phyloP scores from a whole-genome alignment of 164 flowering plant genomes.

The Piper longum region DNA sequence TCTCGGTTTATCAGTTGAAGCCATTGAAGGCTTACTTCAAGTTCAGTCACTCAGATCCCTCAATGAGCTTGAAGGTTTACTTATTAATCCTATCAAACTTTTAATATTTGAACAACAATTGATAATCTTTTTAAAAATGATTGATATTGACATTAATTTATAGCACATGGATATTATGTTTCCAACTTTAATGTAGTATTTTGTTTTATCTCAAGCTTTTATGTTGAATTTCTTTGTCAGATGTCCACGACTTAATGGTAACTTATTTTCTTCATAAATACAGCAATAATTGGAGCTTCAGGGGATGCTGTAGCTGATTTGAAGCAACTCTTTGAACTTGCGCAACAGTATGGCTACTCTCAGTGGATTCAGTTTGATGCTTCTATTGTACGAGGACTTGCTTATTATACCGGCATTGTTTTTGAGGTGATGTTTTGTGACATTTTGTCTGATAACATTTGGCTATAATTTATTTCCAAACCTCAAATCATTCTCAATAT shows the following conservation, averaged over 20 bases:
- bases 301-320: conserved; percentile 69
- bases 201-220: background rate
- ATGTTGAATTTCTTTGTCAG: background rate
- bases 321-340: conserved; percentile 67
- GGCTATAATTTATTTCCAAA: too few species aligned
- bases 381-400: conserved; percentile 89
- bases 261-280: conserved; percentile 4
- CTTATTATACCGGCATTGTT: conserved; percentile 92
- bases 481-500: background rate
- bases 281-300: conserved; percentile 59
- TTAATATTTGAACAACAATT: too few species aligned
- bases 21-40: conserved; percentile 52
- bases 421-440: conserved; percentile 56
- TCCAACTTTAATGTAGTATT: too few species aligned
- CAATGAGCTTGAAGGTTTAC: conserved; percentile 63
- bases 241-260: background rate
- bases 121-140: background rate
- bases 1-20: conserved; percentile 54
- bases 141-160: too few species aligned
- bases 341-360: conserved; percentile 82
- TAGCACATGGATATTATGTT: too few species aligned
- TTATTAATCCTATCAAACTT: background rate
- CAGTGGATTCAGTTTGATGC: conserved; percentile 99
- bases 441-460: background rate
- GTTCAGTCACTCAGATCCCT: conserved; percentile 75